phyloP scores from a whole-genome alignment of 768 basidiomycete genomes.

The Lactifluus pinguis region DNA sequence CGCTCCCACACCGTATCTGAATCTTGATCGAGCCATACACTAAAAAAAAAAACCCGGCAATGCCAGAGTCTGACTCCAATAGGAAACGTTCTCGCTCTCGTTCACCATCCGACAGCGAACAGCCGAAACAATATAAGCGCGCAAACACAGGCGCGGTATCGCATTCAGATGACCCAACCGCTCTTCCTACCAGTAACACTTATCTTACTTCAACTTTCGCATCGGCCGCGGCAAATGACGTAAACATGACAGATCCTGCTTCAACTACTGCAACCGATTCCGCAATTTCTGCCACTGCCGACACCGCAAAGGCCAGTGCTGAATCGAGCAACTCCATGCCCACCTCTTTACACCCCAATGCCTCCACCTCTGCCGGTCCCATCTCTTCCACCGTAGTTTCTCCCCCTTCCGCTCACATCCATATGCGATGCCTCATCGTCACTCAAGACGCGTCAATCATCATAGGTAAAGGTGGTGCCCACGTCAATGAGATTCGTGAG shows the following conservation, averaged over 20 bases:
- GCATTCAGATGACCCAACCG: conserved; percentile 31
- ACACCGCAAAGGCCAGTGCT: conserved; percentile 34
- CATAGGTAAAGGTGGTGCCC: conserved; percentile 91
- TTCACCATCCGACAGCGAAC: conserved; percentile 73
- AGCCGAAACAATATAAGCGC: conserved; percentile 74
- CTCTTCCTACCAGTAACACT: conserved; percentile 37
- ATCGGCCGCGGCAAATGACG: conserved; percentile 41
- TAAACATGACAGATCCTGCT: conserved; percentile 49
- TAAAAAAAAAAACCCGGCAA: conserved; percentile 40
- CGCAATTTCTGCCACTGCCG: conserved; percentile 50
- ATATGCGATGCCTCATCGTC: conserved; percentile 97
- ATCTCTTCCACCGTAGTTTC: conserved; percentile 38
- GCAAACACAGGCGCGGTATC: conserved; percentile 68
- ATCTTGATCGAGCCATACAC: conserved; percentile 29
- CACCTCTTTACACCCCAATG: conserved; percentile 27
- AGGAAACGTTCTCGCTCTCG: conserved; percentile 85
- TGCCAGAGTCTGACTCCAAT: conserved; percentile 80
- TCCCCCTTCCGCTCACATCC: conserved; percentile 75
- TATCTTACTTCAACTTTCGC: conserved; percentile 29
- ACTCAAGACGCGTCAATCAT: conserved; percentile 99
- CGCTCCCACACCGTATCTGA: conserved; percentile 29
- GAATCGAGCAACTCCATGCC: conserved; percentile 30
- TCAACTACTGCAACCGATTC: conserved; percentile 33
- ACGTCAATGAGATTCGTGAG: conserved; percentile 98
- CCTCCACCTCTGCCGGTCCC: conserved; percentile 42